Evolutionary conservation across 2,329 filamentous ascomycete species (phyloP), one percentile per base, ranked within the genome.

Genomic region (Xylariaceae sp.): DNA sequence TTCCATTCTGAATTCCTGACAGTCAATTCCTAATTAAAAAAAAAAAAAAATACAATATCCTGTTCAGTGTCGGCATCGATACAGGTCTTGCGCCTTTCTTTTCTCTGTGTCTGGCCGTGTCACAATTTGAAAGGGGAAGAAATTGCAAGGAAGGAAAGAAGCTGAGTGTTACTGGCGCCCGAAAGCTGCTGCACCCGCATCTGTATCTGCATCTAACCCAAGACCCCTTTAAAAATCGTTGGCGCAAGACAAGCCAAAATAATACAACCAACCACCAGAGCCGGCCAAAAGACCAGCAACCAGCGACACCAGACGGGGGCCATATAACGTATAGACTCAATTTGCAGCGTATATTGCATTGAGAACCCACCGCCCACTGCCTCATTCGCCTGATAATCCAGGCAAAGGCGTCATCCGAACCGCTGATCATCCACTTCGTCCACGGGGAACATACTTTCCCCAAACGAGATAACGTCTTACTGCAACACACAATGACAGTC

Each of bases 351-450:
- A 26, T 45, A 40, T 48, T 45, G 45, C 45, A 26, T 37, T 20
- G 43, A 44, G 12, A 41, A 26, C 44, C 44, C 29, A 26, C 29
- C 19, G 20, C 9, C 19, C 10, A 10, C 10, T 9, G 23, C 43
- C 48, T 23, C 50, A 42, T 48, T 54, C 51, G 51, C 53, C 51
- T 52, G 57, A 56, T 62, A 60, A 56, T 50, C 54, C 52, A 21
- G 46, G 55, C 41, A 41, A 45, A 47, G 54, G 52, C 53, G 48
- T 57, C 50, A 59, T 26, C 55, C 49, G 52, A 59, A 55, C 54
- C 56, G 61, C 61, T 52, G 54, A 63, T 63, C 59, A 61, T 51
- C 56, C 57, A 58, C 49, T 57, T 61, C 59, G 59, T 54, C 59
- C 56, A 61, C 61, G 48, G 54, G 58, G 49, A 59, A 55, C 54